Evolutionary conservation across 176 grass and related monocot species (phyloP).

Genomic region (Ensete glaucum): DNA sequence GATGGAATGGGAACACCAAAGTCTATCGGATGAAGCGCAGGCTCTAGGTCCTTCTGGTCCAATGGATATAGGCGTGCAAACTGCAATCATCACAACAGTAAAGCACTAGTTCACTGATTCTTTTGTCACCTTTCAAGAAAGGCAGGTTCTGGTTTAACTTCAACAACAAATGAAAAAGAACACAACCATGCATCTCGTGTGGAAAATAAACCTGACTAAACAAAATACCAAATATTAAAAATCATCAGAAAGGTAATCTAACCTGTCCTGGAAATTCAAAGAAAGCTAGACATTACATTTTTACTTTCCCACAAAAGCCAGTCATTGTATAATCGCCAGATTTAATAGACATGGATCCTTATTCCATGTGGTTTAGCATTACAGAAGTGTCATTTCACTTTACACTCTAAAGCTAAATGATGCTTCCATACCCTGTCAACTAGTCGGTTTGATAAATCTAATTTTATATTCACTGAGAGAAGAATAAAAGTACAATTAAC

Average conservation of each 20-base stretch:
- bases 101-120: not conserved
- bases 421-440: no score
- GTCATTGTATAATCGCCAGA: no score
- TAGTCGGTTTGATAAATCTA: no score
- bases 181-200: no score
- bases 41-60: constrained; percentile 74
- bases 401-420: no score
- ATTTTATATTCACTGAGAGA: no score
- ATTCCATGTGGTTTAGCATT: no score
- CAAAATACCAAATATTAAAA: not conserved
- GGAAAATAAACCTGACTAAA: no score
- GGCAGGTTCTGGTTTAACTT: not conserved
- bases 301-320: no score
- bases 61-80: constrained; percentile 69
- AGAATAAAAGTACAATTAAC: no score
- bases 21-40: constrained; percentile 53
- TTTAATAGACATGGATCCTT: no score
- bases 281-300: not conserved
- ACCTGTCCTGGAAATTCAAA: not conserved
- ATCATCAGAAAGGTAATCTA: not conserved
- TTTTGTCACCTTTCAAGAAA: not conserved
- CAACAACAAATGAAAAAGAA: not conserved
- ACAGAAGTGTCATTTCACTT: no score
- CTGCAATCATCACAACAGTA: constrained; percentile 24
- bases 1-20: constrained; percentile 50